A percentile compares a stretch with the other conserved stretches of the same genome.
Conservation (phyloP, 768 basidiomycete species). For the Tubosaeta sp. region DNA sequence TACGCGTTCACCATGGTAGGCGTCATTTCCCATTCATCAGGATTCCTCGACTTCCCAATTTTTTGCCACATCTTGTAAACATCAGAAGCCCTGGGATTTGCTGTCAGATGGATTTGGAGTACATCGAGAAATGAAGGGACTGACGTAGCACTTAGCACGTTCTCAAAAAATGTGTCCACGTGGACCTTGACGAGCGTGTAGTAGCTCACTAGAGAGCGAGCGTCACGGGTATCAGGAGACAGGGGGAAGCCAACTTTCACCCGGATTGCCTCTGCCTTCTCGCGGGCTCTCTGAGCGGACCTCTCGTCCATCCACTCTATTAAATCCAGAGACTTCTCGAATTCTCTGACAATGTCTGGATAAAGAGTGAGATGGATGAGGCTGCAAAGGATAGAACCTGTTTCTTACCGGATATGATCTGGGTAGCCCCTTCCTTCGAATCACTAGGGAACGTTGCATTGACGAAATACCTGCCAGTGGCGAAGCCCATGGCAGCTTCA, state of each 20-base stretch:
- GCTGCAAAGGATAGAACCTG: not conserved
- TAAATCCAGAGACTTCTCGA: conserved; percentile 68
- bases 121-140: conserved; percentile 2
- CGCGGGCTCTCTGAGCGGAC: conserved; percentile 75
- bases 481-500: conserved; percentile 78
- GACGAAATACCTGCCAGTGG: conserved; percentile 86
- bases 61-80: conserved; percentile 68
- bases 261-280: conserved; percentile 60
- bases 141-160: conserved; percentile 64
- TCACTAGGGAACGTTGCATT: conserved; percentile 76
- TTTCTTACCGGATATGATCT: conserved; percentile 68
- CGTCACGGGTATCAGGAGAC: conserved; percentile 74
- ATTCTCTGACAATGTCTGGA: conserved; percentile 74
- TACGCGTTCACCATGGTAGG: conserved; percentile 87
- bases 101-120: conserved; percentile 6
- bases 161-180: conserved; percentile 75
- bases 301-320: conserved; percentile 91
- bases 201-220: conserved; percentile 66
- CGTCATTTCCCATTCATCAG: conserved; percentile 82
- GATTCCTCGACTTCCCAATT: conserved; percentile 67
- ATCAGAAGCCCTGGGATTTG: conserved; percentile 45
- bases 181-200: conserved; percentile 68
- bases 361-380: conserved; percentile 8
- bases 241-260: conserved; percentile 93
- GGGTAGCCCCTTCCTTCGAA: conserved; percentile 75